A percentile compares a stretch with the other conserved stretches of the same genome.
Conservation (phyloP, 2,329 filamentous ascomycete genomes). For the Aspergillus hortae region DNA sequence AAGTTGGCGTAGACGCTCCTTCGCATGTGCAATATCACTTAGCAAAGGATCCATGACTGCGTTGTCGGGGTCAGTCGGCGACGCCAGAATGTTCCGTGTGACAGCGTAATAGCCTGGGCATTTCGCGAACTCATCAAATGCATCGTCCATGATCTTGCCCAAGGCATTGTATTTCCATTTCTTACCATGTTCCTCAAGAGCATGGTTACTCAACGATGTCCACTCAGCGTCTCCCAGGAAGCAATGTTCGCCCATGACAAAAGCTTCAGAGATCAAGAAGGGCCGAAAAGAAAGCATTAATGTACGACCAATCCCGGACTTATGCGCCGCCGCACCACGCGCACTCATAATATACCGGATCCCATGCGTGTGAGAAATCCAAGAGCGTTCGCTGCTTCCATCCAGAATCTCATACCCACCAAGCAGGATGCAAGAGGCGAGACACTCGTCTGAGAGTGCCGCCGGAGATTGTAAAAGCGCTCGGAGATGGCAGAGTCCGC, state of each 20-base stretch:
- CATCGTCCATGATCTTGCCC: slow-evolving; percentile 4
- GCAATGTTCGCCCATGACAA: slow-evolving; percentile 4
- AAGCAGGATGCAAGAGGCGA: slow-evolving; percentile 9
- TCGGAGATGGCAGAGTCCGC: slow-evolving; percentile 4
- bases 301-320: slow-evolving; percentile 9
- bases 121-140: slow-evolving; percentile 11
- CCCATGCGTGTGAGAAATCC: neutral
- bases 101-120: slow-evolving; percentile 8
- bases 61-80: neutral
- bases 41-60: neutral
- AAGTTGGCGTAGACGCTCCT: neutral
- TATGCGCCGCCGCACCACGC: slow-evolving; percentile 9
- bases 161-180: neutral
- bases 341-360: slow-evolving; percentile 9
- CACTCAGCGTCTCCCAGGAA: slow-evolving; percentile 9
- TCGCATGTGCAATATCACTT: neutral
- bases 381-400: neutral
- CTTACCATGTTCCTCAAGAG: neutral
- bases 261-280: slow-evolving; percentile 7
- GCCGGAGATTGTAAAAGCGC: slow-evolving; percentile 1
- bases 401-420: slow-evolving; percentile 13
- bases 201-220: neutral
- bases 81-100: neutral
- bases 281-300: slow-evolving; percentile 9
- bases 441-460: slow-evolving; percentile 9